These are phyloP conservation scores for Penicilliopsis zonata DNA, from an alignment of 495 filamentous ascomycete genomes.

Conservation along the genomic window DNA sequence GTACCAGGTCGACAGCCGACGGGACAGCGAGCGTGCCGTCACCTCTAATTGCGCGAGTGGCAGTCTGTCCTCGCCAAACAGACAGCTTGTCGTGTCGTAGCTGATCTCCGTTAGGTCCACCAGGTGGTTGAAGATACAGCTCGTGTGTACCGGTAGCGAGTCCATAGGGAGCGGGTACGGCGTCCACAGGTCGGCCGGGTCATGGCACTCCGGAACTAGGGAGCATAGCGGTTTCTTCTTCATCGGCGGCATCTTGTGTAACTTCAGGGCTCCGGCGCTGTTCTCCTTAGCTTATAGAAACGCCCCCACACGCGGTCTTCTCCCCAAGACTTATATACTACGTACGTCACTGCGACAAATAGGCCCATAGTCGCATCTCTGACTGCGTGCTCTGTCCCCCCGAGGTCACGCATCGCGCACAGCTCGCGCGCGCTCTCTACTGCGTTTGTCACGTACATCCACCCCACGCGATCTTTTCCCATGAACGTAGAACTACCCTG, in stretches of 20 bases:
- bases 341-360: too few species aligned
- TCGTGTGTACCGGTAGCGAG: constrained; percentile 11
- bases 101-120: constrained; percentile 16
- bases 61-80: constrained; percentile 6
- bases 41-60: constrained; percentile 7
- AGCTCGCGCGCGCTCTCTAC: not conserved
- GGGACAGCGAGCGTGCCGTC: constrained; percentile 9
- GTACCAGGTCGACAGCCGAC: constrained; percentile 19
- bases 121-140: constrained; percentile 17
- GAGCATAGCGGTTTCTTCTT: not conserved
- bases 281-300: constrained; percentile 6
- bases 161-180: constrained; percentile 16
- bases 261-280: not conserved
- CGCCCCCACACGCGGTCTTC: too few species aligned
- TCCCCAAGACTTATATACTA: too few species aligned
- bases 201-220: too few species aligned
- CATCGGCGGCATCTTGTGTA: constrained; percentile 4
- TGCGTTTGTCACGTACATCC: constrained; percentile 8
- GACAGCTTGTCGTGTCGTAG: constrained; percentile 6
- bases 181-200: constrained; percentile 16
- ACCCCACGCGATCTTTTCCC: constrained; percentile 19
- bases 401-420: constrained; percentile 3
- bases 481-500: constrained; percentile 2
- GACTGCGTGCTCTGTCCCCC: too few species aligned
- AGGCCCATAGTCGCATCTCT: too few species aligned